A percentile compares a stretch with the other conserved stretches of the same genome.
Conservation (phyloP, 73 alveolate species). For the Tetrahymena thermophila region DNA sequence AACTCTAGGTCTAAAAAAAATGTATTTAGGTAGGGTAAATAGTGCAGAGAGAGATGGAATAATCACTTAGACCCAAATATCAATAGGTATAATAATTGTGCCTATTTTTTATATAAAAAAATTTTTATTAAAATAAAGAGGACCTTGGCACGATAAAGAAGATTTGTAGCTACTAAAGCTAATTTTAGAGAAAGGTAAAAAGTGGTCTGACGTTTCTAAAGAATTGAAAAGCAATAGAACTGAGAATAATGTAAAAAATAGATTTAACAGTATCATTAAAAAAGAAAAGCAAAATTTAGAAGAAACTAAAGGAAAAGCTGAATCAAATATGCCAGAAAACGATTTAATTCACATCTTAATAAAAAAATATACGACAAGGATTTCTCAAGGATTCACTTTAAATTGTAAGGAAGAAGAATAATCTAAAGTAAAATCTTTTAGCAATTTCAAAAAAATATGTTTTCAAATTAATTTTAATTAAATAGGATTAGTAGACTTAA, state of each 20-base stretch:
- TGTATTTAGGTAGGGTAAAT: conserved; percentile 31
- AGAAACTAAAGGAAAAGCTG: conserved; percentile 3
- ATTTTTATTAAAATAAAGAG: background rate
- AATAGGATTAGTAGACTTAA: background rate
- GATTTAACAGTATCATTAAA: conserved; percentile 35
- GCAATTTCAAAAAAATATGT: too few species aligned
- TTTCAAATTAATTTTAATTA: too few species aligned
- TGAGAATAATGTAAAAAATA: conserved; percentile 24
- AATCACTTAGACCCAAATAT: conserved; percentile 25
- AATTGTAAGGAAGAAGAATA: background rate
- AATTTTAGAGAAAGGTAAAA: conserved; percentile 29
- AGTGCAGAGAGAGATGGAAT: conserved; percentile 46
- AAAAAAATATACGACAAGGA: background rate
- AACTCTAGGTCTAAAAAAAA: conserved; percentile 19
- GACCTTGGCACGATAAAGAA: conserved; percentile 43
- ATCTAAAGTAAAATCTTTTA: background rate
- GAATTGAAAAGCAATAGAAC: conserved; percentile 27
- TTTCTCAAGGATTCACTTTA: background rate
- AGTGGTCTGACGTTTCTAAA: conserved; percentile 42
- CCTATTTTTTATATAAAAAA: background rate
- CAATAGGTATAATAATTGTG: background rate
- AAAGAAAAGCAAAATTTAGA: conserved; percentile 30
- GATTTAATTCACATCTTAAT: background rate
- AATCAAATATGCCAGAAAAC: conserved; percentile 15
- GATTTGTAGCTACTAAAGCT: conserved; percentile 15